phyloP scores from a whole-genome alignment of 169 alveolate species.

The Plasmodium chabaudi region DNA sequence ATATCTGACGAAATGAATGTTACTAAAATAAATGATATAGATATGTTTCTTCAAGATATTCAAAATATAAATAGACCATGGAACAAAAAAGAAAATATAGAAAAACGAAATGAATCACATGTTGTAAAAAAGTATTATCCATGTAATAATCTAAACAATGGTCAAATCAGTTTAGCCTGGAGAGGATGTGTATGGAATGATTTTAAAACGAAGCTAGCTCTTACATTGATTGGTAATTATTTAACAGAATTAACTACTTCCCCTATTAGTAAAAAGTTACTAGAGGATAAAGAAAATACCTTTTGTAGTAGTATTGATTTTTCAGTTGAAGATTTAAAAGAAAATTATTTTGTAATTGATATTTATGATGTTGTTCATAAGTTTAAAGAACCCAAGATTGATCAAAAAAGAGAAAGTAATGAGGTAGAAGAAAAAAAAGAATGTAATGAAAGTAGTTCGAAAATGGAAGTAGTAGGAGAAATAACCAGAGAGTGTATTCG shows the following conservation, averaged over 20 bases:
- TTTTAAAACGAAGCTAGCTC: slow-evolving; percentile 74
- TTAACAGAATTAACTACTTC: slow-evolving; percentile 79
- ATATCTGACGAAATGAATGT: neutral
- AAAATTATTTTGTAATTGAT: slow-evolving; percentile 59
- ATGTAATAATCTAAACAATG: slow-evolving; percentile 81
- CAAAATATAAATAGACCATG: slow-evolving; percentile 58
- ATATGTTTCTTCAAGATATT: slow-evolving; percentile 23
- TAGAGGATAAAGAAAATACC: slow-evolving; percentile 80
- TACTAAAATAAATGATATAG: neutral
- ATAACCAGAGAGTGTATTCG: slow-evolving; percentile 45
- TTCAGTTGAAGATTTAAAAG: slow-evolving; percentile 75
- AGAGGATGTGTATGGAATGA: slow-evolving; percentile 83
- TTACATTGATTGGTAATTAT: slow-evolving; percentile 81
- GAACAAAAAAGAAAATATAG: slow-evolving; percentile 73
- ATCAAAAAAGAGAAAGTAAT: neutral
- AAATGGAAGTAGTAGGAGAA: slow-evolving; percentile 77
- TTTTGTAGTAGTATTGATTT: slow-evolving; percentile 81
- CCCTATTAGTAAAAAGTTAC: slow-evolving; percentile 78
- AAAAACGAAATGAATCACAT: slow-evolving; percentile 37
- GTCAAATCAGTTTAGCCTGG: slow-evolving; percentile 81
- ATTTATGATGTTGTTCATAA: slow-evolving; percentile 79
- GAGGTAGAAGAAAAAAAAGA: neutral
- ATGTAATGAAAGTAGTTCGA: neutral
- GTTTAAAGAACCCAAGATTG: slow-evolving; percentile 7
- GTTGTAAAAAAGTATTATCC: slow-evolving; percentile 78